A percentile compares a stretch with the other conserved stretches of the same genome.
Evolutionary conservation across 192 early-diverging fungal genomes (phyloP).

Genomic region (Rhizophagus sp.): DNA sequence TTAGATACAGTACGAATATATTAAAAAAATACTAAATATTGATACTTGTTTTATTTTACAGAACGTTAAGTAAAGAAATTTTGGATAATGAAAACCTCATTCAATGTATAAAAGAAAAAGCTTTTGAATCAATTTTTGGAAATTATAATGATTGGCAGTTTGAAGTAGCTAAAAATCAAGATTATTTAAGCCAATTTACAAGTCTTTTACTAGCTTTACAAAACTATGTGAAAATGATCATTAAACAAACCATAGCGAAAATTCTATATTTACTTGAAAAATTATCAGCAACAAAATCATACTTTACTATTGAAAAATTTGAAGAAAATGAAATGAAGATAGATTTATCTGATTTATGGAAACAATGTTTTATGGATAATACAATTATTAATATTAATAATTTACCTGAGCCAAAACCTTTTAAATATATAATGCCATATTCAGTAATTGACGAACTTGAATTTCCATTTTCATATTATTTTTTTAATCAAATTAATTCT

Average conservation of each 20-base stretch:
- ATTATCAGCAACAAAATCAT: background rate
- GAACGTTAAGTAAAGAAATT: background rate
- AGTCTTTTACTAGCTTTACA: background rate
- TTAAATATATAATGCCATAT: background rate
- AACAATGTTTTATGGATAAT: background rate
- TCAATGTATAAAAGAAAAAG: background rate
- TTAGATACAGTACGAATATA: background rate
- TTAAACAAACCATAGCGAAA: background rate
- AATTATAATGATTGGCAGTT: background rate
- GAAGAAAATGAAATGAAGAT: background rate
- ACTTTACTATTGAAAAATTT: background rate
- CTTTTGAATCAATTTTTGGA: background rate
- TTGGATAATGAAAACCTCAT: background rate
- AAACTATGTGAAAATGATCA: background rate
- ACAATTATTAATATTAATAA: background rate
- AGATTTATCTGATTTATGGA: background rate
- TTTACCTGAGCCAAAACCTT: background rate
- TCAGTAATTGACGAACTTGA: background rate
- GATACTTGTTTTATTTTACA: background rate
- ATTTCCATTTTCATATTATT: background rate
- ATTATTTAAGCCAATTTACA: background rate
- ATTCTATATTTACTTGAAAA: background rate
- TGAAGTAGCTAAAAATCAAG: background rate
- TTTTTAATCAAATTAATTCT: background rate
- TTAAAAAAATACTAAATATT: background rate